phyloP scores from a whole-genome alignment of 768 basidiomycete species.

The Tulasnella sp. region DNA sequence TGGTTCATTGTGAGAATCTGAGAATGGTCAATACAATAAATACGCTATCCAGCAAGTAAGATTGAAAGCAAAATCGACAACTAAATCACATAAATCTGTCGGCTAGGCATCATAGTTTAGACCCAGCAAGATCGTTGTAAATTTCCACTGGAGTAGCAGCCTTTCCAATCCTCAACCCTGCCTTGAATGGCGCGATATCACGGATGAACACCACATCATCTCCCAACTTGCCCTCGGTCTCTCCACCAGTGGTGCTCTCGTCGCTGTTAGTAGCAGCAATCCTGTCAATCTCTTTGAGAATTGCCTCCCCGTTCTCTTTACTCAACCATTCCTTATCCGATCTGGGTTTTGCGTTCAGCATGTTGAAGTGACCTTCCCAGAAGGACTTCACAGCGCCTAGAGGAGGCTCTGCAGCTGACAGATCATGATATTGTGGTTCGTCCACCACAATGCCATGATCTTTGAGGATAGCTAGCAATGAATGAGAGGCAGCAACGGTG shows the following conservation, averaged over 20 bases:
- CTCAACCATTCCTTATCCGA: slow-evolving; percentile 24
- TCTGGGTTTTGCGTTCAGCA: no score
- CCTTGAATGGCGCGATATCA: slow-evolving; percentile 55
- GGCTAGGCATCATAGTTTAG: slow-evolving; percentile 14
- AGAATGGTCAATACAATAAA: no score
- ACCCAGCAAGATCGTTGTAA: slow-evolving; percentile 14
- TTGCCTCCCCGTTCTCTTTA: slow-evolving; percentile 31
- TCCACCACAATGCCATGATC: slow-evolving; percentile 38
- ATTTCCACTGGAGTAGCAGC: slow-evolving; percentile 47
- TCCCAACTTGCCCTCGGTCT: slow-evolving; percentile 31
- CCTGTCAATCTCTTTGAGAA: slow-evolving; percentile 44
- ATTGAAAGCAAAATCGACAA: no score
- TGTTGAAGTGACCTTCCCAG: slow-evolving; percentile 38
- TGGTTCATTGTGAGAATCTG: no score
- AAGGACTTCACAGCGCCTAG: slow-evolving; percentile 48
- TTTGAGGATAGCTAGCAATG: slow-evolving; percentile 44
- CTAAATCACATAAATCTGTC: no score
- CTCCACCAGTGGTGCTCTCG: slow-evolving; percentile 39
- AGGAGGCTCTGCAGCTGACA: slow-evolving; percentile 41
- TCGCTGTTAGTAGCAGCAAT: slow-evolving; percentile 29
- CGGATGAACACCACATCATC: slow-evolving; percentile 47
- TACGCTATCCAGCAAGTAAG: no score
- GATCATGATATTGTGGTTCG: slow-evolving; percentile 37
- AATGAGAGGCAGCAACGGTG: slow-evolving; percentile 48
- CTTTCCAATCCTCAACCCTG: slow-evolving; percentile 38